phyloP scores from a whole-genome alignment of 1,139 yeast genomes.

The Geotrichum fermentans region DNA sequence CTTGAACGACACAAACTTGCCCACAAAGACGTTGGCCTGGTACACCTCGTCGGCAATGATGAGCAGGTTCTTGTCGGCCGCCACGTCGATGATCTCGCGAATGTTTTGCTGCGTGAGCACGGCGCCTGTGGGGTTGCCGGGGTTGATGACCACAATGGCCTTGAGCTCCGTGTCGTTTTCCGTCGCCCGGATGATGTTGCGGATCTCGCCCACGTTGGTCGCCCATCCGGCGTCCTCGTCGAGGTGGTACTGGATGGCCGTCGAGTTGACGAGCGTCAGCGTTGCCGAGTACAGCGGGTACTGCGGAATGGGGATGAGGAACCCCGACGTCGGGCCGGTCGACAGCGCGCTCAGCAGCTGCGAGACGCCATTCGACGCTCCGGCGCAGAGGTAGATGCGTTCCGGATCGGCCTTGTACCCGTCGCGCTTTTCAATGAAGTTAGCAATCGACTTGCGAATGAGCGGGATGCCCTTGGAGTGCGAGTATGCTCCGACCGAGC shows the following conservation, averaged over 20 bases:
- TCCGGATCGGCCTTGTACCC: conserved; percentile 60
- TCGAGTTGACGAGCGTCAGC: conserved; percentile 72
- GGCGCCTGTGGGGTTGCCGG: conserved; percentile 97
- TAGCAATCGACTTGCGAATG: conserved; percentile 72
- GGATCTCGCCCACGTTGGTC: conserved; percentile 65
- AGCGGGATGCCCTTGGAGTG: conserved; percentile 79
- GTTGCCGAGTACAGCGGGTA: conserved; percentile 95
- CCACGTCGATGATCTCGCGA: conserved; percentile 63
- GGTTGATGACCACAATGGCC: conserved; percentile 88
- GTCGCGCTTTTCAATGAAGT: conserved; percentile 70
- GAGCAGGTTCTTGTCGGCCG: conserved; percentile 78
- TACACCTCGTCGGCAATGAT: conserved; percentile 97
- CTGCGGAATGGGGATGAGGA: conserved; percentile 93
- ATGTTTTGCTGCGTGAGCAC: conserved; percentile 63
- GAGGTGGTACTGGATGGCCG: conserved; percentile 81
- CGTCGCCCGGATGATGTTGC: conserved; percentile 50
- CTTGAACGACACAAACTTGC: conserved; percentile 45
- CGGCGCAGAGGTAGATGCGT: conserved; percentile 78
- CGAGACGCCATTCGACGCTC: conserved; percentile 89
- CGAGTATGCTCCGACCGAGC: conserved; percentile 92
- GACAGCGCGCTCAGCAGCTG: conserved; percentile 68
- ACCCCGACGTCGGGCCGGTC: conserved; percentile 65
- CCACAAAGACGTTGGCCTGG: conserved; percentile 78
- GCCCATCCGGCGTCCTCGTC: conserved; percentile 83
- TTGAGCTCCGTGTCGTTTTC: conserved; percentile 58